Base-by-base conservation (phyloP, 208 protist genomes). In the Leptomonas pyrrhocoris region DNA sequence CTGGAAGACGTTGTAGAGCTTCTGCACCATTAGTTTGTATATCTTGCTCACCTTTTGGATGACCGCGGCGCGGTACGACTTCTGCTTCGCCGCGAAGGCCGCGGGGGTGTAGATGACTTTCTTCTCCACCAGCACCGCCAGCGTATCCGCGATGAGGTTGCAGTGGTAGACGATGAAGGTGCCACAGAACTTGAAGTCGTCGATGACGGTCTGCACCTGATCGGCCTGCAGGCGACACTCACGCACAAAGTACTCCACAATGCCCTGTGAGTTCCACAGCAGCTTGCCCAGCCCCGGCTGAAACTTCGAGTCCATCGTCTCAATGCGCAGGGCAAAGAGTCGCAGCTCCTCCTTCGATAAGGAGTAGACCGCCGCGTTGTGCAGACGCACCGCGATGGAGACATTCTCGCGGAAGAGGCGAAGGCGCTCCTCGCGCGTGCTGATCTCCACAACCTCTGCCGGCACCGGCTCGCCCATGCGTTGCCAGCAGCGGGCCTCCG, bases 361-460 rank as follows among this genome's bases (percentile, higher is more conserved):
- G 19, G 87, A 91, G 31, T 83, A 45, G 25, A 98, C 73, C n/a
- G 98, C 97, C 36, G 83, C 68, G 85, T 99, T 99, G 87, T 98
- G 98, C 58, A 97, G 94, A 25, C 97, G 93, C 11, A 98, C 96
- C 27, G 97, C 95, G 19, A 98, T 62, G 11, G 92, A 78, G n/a
- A 99, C 96, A 77, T 97, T 98, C 81, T 99, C 97, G 43, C 97
- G 92, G 56, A 98, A 96, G n/a, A 98, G 70, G 23, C 97, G 91
- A 62, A 98, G 86, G 6, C 94, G 77, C 58, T 99, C 97, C 68
- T 96, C 88, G 46, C 95, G 88, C 28, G 74, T 73, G 50, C 89
- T 87, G 54, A 99, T 94, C 56, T 99, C 96, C 30, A 75, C 43
- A 23, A 97, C 85, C 42, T 88, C 74, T 6, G 85, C 55, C 36